Percentiles rank a stretch among this genome's conserved stretches.
Evolutionary conservation across 768 basidiomycete genomes (phyloP).

Genomic region (Asterophora parasitica): DNA sequence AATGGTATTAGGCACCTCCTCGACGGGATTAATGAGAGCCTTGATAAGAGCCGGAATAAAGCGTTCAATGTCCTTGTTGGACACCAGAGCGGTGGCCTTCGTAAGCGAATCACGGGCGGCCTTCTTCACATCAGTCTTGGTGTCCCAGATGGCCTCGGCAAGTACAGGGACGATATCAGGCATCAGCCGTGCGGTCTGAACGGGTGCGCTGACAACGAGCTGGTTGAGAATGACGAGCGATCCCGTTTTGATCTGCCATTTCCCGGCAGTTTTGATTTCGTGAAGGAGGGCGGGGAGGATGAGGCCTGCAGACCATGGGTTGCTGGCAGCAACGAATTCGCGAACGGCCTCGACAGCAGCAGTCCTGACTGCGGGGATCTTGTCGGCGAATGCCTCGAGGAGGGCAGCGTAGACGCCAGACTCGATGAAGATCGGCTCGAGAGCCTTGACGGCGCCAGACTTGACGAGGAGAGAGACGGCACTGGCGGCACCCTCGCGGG

Average conservation of each 20-base stretch:
- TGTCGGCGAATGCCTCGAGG: slow-evolving; percentile 92
- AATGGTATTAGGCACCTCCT: slow-evolving; percentile 96
- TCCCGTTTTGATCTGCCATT: slow-evolving; percentile 96
- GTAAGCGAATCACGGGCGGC: slow-evolving; percentile 91
- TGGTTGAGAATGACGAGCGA: slow-evolving; percentile 78
- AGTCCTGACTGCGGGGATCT: slow-evolving; percentile 82
- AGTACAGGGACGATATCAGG: slow-evolving; percentile 94
- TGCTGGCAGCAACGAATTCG: slow-evolving; percentile 70
- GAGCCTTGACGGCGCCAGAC: slow-evolving; percentile 69
- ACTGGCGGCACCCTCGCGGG: slow-evolving; percentile 83
- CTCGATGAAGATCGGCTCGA: slow-evolving; percentile 86
- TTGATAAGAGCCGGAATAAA: slow-evolving; percentile 98
- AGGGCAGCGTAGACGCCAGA: slow-evolving; percentile 84
- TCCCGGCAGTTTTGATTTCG: slow-evolving; percentile 92
- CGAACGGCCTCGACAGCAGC: slow-evolving; percentile 82
- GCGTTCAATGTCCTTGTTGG: slow-evolving; percentile 97
- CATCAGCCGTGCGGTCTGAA: slow-evolving; percentile 84
- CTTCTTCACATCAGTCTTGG: slow-evolving; percentile 98
- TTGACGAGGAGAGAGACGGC: slow-evolving; percentile 63
- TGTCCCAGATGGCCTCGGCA: slow-evolving; percentile 96
- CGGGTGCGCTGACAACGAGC: slow-evolving; percentile 77
- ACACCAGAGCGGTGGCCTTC: slow-evolving; percentile 89
- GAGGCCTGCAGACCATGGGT: slow-evolving; percentile 82
- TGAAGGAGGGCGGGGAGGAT: slow-evolving; percentile 85
- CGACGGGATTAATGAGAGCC: slow-evolving; percentile 96